Conservation (phyloP, 2,329 filamentous ascomycete species). For the Trichoderma sp. region DNA sequence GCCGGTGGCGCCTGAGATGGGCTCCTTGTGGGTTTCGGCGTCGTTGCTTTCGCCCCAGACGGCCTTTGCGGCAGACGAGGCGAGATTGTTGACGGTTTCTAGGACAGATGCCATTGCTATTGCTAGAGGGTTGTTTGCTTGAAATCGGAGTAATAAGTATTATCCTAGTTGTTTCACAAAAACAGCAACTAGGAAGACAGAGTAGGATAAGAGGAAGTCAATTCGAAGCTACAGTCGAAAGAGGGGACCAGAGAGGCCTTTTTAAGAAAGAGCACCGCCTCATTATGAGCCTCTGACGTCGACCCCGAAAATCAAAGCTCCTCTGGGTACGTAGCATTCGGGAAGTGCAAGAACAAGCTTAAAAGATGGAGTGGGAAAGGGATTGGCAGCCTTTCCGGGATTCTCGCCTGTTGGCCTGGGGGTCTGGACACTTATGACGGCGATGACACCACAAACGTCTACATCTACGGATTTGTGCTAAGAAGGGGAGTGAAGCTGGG, state of each 20-base stretch:
- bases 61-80: constrained; percentile 45
- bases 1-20: constrained; percentile 71
- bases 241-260: neutral
- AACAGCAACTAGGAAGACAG: no score
- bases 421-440: constrained; percentile 4
- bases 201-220: neutral
- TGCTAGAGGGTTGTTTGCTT: neutral
- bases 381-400: neutral
- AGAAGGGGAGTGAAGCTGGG: neutral
- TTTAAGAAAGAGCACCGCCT: constrained; percentile 1
- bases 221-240: neutral
- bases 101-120: constrained; percentile 49
- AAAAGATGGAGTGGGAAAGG: neutral
- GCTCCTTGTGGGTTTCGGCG: constrained; percentile 58
- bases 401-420: neutral
- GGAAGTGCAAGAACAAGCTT: neutral
- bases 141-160: no score
- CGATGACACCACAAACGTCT: neutral
- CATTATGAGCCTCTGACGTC: constrained; percentile 18
- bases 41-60: constrained; percentile 49
- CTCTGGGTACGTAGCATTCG: neutral
- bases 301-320: neutral
- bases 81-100: constrained; percentile 66
- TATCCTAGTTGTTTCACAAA: no score
- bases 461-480: neutral